Conservation (phyloP, 2,329 filamentous ascomycete species). For the Fusarium ramigenum region DNA sequence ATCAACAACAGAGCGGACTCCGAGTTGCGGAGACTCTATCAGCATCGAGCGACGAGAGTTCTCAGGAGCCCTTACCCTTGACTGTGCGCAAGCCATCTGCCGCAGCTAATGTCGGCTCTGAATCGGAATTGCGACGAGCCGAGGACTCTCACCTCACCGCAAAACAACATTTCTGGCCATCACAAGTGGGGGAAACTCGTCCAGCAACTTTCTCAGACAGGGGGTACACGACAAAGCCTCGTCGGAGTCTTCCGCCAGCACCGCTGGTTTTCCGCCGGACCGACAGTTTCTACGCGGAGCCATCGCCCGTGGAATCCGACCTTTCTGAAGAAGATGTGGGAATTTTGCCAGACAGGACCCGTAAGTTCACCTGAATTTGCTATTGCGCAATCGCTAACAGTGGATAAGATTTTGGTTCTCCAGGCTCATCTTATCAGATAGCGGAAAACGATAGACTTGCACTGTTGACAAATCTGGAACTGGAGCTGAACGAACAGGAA, state of each 20-base stretch:
- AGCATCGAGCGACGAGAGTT: conserved; percentile 41
- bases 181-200: conserved; percentile 66
- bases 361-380: conserved; percentile 11
- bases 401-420: conserved; percentile 7
- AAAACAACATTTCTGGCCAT: conserved; percentile 56
- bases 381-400: conserved; percentile 15
- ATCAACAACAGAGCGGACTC: conserved; percentile 22
- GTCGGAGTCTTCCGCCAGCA: conserved; percentile 65
- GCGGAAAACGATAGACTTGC: conserved; percentile 52
- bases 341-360: conserved; percentile 24
- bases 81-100: conserved; percentile 55
- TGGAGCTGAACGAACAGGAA: conserved; percentile 69
- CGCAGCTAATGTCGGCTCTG: conserved; percentile 16
- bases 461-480: conserved; percentile 67
- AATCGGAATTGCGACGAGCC: conserved; percentile 13
- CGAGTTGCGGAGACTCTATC: conserved; percentile 25
- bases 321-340: conserved; percentile 53
- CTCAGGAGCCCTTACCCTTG: conserved; percentile 52
- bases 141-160: conserved; percentile 17
- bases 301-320: conserved; percentile 61
- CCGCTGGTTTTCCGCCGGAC: conserved; percentile 61
- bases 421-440: conserved; percentile 39
- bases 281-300: conserved; percentile 57
- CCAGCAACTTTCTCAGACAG: conserved; percentile 66
- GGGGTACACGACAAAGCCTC: conserved; percentile 54